Evolutionary conservation across 371 early-diverging fungal genomes (phyloP), one percentile per base, ranked within the genome.

Genomic region (Mucor plumbeus): DNA sequence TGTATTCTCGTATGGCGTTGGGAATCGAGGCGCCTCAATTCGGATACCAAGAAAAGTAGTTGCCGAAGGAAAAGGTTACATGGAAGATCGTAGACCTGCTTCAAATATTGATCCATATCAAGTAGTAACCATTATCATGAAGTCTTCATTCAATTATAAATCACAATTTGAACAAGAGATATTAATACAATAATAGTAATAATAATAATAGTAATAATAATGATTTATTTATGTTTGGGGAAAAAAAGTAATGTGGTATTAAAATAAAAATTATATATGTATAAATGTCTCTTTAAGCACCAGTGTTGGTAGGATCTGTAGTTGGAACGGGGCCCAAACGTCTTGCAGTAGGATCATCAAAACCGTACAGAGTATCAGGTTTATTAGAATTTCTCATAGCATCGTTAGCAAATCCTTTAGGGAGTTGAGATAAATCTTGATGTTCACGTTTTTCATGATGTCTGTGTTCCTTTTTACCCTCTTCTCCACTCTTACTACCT

Each of bases 331-430:
- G 75, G 17, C 75, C 75, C 33, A 75, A 65, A 38, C 69, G 64
- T 68, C 75, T 71, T 40, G 69, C 69, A n/a, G 61, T 68, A 1
- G 75, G 75, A 50, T 75, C 75, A 66, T 75, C 75, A 63, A 75
- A 75, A 10, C 56, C 34, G 41, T 75, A 75, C 19, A 75, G 58
- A 0, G 53, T 64, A 56, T 75, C 75, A 17, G 75, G 75, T 13
- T 57, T 69, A 0, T 63, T 65, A 13, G 66, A 63, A 15, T 56
- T 50, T 54, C 75, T 54, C 72, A 69, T 75, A n/a, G 63, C 72
- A 69, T 75, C 75, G 48, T 75, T 75, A 3, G 40, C 55, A 62
- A 75, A 75, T 2, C 75, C 75, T 34, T 75, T 75, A n/a, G 75
- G 75, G 26, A 63, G 41, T n/a, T 44, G 44, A 7, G 44, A 44